Evolutionary conservation across 257 asterid species (phyloP), one percentile per base, ranked within the genome.

Genomic region (Capsicum pubescens): DNA sequence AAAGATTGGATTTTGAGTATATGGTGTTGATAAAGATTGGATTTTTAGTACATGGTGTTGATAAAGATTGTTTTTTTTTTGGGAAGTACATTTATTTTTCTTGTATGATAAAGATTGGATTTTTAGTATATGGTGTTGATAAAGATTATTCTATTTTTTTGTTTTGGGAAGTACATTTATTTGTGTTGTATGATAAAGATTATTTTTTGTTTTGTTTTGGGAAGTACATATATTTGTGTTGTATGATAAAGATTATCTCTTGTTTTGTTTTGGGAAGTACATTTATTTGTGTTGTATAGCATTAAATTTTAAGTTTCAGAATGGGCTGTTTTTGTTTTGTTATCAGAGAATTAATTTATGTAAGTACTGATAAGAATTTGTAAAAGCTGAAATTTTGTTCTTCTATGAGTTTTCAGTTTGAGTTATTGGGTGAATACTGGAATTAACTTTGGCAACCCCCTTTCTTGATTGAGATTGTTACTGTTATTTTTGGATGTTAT

Each of bases 71-170:
- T 17, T 4, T 63, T 63, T 81, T 79, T 26, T 26, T 26, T 26
- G 32, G 32, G 32, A 26, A 26, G 32, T 26, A 26, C 32, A 26
- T 26, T 26, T 26, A 26, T 26, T 26, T 26, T 26, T 26, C 32
- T 26, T 26, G 32, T 26, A 26, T 26, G 32, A 26, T 58, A 56
- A 88, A 85, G 85, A 84, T 78, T 86, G 11, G 81, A 67, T 82
- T 78, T 87, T 87, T 85, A 55, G 46, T 79, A 52, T 35, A 57
- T 8, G 35, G 52, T 61, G 79, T 76, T 39, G 64, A 46, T 15
- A 57, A 12, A 58, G 48, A 26, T 82, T 68, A 8, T 63, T 63
- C 61, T 79, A 26, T 39, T 39, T 39, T 39, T 39, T 69, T 52
- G 3, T 48, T 74, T 74, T 16, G 21, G 59, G 59, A 17, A 56